Evolutionary conservation across 73 alveolate species (phyloP).

Genomic region (Vitrella brassicaformis): DNA sequence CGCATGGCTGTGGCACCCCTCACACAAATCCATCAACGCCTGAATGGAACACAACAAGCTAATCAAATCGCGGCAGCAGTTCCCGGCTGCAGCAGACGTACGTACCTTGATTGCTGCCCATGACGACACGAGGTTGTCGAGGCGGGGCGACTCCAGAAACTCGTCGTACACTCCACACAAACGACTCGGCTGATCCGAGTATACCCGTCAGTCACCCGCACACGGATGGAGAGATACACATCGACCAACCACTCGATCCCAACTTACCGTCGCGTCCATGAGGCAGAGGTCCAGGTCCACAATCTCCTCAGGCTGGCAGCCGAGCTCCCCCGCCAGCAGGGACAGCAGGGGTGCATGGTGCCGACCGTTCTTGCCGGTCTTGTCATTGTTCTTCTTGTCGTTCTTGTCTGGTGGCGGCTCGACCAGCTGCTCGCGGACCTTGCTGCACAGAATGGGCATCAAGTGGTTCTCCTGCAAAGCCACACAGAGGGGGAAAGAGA

Average conservation of each 20-base stretch:
- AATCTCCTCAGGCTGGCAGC: conserved; percentile 54
- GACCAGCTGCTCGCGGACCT: conserved; percentile 40
- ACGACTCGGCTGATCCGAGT: too few species aligned
- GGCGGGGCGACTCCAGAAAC: conserved; percentile 71
- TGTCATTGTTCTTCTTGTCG: conserved; percentile 25
- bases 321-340: conserved; percentile 51
- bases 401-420: background rate
- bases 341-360: conserved; percentile 50
- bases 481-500: background rate
- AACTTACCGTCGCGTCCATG: conserved; percentile 73
- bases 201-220: too few species aligned
- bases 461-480: conserved; percentile 72
- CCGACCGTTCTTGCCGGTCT: conserved; percentile 56
- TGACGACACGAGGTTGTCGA: conserved; percentile 74
- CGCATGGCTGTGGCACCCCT: too few species aligned
- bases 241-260: background rate
- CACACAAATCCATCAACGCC: too few species aligned
- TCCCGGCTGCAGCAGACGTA: conserved; percentile 1
- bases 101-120: conserved; percentile 71
- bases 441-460: conserved; percentile 65
- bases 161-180: conserved; percentile 63
- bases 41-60: too few species aligned
- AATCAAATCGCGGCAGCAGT: too few species aligned
- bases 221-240: background rate
- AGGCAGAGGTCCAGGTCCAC: conserved; percentile 75